Conservation (phyloP, 2,329 filamentous ascomycete species). For the Lachnellula cervina region DNA sequence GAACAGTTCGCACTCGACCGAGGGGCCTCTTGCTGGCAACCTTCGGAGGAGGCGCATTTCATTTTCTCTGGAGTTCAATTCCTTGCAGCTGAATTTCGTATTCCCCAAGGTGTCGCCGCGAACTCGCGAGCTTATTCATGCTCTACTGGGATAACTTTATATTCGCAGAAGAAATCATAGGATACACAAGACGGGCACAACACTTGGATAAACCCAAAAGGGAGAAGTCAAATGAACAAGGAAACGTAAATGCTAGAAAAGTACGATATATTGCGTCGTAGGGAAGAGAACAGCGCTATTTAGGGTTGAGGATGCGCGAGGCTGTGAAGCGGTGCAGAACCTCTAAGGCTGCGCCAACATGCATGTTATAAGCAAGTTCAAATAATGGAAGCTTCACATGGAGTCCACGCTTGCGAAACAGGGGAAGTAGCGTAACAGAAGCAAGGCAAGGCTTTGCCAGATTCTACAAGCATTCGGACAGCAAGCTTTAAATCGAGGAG, state of each 20-base stretch:
- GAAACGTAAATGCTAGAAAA: too few species aligned
- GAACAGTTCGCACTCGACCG: constrained; percentile 1
- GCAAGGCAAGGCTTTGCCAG: neutral
- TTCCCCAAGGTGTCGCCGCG: neutral
- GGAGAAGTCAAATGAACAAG: too few species aligned
- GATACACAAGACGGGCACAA: too few species aligned
- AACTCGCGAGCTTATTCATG: too few species aligned
- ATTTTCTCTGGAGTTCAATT: neutral
- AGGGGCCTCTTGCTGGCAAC: neutral
- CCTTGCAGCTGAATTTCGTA: neutral
- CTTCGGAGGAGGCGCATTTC: neutral
- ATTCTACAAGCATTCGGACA: neutral
- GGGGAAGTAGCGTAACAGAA: neutral
- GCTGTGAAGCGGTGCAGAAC: neutral
- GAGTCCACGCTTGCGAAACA: neutral
- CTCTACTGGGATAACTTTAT: too few species aligned
- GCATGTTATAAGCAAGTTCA: too few species aligned
- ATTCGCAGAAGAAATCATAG: too few species aligned
- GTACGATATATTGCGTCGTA: too few species aligned
- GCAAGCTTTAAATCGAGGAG: too few species aligned
- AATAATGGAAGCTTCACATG: neutral
- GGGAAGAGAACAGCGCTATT: too few species aligned
- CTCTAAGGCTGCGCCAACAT: too few species aligned
- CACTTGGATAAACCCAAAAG: too few species aligned
- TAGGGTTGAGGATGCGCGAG: neutral